Conservation (phyloP, 352 stramenopile species). For the Pythium apleroticum region DNA sequence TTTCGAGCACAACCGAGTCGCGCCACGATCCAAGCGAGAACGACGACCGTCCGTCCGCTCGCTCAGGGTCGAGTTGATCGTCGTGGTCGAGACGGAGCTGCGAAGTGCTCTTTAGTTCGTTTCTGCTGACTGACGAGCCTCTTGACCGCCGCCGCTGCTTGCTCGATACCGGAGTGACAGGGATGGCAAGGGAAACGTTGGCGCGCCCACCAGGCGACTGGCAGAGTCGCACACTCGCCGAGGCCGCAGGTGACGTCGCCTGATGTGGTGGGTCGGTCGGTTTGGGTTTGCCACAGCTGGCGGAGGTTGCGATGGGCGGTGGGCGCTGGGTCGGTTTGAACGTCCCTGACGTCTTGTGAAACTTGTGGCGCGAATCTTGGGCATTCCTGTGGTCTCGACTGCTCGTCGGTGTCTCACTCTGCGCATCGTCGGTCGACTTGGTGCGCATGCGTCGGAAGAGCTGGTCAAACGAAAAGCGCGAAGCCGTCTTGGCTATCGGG, state of each 20-base stretch:
- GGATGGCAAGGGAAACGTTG: conserved; percentile 45
- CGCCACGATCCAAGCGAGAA: conserved; percentile 27
- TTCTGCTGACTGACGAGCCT: not conserved
- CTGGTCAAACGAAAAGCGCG: conserved; percentile 27
- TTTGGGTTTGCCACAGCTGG: too few relatives aligned
- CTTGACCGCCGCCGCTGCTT: conserved; percentile 6
- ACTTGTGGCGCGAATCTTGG: conserved; percentile 18
- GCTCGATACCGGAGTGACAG: conserved; percentile 29
- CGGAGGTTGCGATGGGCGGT: conserved; percentile 24
- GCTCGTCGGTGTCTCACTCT: not conserved
- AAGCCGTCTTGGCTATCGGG: not conserved
- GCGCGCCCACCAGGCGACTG: conserved; percentile 35
- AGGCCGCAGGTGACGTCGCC: not conserved
- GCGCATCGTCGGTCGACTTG: conserved; percentile 16
- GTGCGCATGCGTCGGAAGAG: conserved; percentile 26
- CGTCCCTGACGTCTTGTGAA: conserved; percentile 13
- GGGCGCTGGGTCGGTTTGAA: conserved; percentile 28
- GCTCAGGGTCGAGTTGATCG: conserved; percentile 1
- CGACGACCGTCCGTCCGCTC: conserved; percentile 15
- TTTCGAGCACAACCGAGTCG: conserved; percentile 9
- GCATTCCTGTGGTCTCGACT: not conserved
- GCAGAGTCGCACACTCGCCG: conserved; percentile 27
- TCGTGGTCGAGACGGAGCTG: not conserved
- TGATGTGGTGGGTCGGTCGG: conserved; percentile 2
- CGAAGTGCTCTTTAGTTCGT: not conserved